phyloP scores from a whole-genome alignment of 441 rosid genomes.

The Syzygium malaccense region DNA sequence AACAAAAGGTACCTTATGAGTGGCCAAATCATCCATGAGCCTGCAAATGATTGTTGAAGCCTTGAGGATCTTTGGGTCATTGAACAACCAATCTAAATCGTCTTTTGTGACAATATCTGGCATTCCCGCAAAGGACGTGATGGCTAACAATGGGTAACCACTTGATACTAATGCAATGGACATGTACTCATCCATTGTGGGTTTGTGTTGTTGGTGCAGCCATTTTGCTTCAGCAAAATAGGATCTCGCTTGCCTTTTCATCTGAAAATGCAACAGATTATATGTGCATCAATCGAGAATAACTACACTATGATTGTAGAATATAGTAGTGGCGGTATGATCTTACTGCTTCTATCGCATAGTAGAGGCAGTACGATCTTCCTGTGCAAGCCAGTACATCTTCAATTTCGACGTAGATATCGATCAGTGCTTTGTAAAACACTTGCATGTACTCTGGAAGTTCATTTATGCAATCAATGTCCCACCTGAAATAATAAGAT shows the following conservation, averaged over 20 bases:
- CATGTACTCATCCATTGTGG: background rate
- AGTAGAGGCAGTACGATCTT: background rate
- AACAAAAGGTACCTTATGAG: background rate
- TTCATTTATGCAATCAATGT: background rate
- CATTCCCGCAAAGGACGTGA: background rate
- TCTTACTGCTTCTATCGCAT: background rate
- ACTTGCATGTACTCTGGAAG: slow-evolving; percentile 3
- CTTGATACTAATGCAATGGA: background rate
- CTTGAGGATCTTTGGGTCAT: background rate
- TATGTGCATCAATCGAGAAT: background rate
- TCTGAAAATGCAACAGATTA: background rate
- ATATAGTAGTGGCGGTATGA: background rate
- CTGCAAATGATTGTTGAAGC: background rate
- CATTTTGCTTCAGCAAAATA: background rate
- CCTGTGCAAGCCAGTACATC: background rate
- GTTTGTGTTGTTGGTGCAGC: background rate
- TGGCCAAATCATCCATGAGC: background rate
- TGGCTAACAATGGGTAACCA: background rate
- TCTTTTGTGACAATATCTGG: background rate
- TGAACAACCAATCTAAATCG: background rate
- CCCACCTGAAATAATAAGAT: background rate
- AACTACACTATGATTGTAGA: background rate
- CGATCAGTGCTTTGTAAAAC: background rate
- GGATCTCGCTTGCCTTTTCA: background rate
- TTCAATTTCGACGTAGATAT: background rate